These are phyloP conservation scores for Cutaneotrichosporon cyanovorans DNA, from an alignment of 1,284 basidiomycete species.

Conservation along the genomic window DNA sequence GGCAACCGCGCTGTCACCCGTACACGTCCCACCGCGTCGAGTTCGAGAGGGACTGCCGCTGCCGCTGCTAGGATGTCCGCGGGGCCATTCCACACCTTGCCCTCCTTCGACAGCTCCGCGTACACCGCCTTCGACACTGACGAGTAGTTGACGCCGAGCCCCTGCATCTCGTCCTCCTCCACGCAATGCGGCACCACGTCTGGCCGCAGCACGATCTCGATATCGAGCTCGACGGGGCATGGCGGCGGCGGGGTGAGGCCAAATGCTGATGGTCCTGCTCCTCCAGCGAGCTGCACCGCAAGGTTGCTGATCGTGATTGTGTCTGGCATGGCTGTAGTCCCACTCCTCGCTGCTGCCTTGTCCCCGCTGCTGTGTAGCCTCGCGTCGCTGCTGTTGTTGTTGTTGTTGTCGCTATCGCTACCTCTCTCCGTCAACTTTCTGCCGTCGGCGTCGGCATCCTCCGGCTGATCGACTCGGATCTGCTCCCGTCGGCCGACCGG, in stretches of 20 bases:
- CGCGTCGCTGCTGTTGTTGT: too few relatives aligned
- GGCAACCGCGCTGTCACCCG: constrained; percentile 23
- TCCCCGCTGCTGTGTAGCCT: too few relatives aligned
- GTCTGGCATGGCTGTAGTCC: too few relatives aligned
- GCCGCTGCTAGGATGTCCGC: constrained; percentile 23
- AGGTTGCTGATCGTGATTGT: constrained; percentile 35
- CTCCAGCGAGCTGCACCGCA: constrained; percentile 33
- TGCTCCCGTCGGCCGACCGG: too few relatives aligned
- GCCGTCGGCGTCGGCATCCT: too few relatives aligned
- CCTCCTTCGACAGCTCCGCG: constrained; percentile 12
- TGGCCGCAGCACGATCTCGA: constrained; percentile 28
- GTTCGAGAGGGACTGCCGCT: constrained; percentile 15
- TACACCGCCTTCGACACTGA: constrained; percentile 37
- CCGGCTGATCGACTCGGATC: too few relatives aligned
- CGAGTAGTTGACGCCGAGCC: constrained; percentile 45
- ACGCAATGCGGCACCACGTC: constrained; percentile 30
- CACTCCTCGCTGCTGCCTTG: too few relatives aligned
- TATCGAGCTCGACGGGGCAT: constrained; percentile 32
- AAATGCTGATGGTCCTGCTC: constrained; percentile 43
- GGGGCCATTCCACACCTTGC: constrained; percentile 15
- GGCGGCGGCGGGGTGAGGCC: constrained; percentile 33
- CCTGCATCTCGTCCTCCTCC: constrained; percentile 33
- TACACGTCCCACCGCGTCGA: constrained; percentile 24
- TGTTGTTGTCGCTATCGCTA: too few relatives aligned
- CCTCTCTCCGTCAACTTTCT: too few relatives aligned